Evolutionary conservation across 2,329 filamentous ascomycete genomes (phyloP).

Genomic region (Rhytidhysteron rufulum): DNA sequence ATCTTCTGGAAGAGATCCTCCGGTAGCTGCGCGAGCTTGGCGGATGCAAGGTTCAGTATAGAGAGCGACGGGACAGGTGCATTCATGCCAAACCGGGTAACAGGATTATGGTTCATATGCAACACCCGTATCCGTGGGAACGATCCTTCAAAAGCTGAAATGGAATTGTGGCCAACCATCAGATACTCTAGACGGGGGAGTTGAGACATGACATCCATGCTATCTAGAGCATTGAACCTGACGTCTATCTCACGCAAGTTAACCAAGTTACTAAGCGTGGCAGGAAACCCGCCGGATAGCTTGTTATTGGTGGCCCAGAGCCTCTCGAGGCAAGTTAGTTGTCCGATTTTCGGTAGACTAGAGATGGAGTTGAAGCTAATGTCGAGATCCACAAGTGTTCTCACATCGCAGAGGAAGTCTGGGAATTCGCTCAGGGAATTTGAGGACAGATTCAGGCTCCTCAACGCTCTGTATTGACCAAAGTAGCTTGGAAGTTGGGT

Average conservation of each 20-base stretch:
- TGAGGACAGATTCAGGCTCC: constrained; percentile 87
- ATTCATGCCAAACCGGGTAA: constrained; percentile 87
- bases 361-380: constrained; percentile 94
- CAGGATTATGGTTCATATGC: constrained; percentile 89
- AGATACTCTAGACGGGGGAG: constrained; percentile 85
- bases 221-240: constrained; percentile 85
- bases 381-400: constrained; percentile 84
- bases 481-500: constrained; percentile 78
- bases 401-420: constrained; percentile 75
- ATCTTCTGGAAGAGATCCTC: constrained; percentile 87
- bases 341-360: constrained; percentile 73
- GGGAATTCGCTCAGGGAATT: constrained; percentile 88
- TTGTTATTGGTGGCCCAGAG: constrained; percentile 96
- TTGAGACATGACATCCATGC: constrained; percentile 80
- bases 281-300: constrained; percentile 69
- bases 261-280: constrained; percentile 66
- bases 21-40: constrained; percentile 81
- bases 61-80: constrained; percentile 76
- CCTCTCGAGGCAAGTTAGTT: constrained; percentile 75
- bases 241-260: constrained; percentile 89
- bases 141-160: constrained; percentile 85
- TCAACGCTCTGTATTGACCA: constrained; percentile 70
- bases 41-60: constrained; percentile 82
- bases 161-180: constrained; percentile 85
- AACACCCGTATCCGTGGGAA: constrained; percentile 81